Percentiles rank a stretch among this genome's conserved stretches.
These are phyloP conservation scores for Pleurotus platypus DNA, from an alignment of 768 basidiomycete species.

Conservation along the genomic window DNA sequence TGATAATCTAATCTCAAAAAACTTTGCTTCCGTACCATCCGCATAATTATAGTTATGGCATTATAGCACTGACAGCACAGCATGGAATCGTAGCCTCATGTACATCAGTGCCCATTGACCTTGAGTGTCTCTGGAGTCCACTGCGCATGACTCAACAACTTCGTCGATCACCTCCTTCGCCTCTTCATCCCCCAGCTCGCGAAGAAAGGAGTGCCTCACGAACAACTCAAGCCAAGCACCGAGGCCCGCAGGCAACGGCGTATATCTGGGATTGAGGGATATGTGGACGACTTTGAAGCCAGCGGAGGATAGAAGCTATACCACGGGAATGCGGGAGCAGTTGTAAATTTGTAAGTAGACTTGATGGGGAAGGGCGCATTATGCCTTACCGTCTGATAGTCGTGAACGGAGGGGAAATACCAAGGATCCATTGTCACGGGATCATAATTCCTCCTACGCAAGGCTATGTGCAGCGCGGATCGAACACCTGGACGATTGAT, in stretches of 20 bases:
- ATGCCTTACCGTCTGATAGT: conserved; percentile 53
- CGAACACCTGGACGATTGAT: conserved; percentile 54
- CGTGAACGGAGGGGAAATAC: conserved; percentile 75
- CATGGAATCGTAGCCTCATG: conserved; percentile 62
- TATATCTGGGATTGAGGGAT: conserved; percentile 51
- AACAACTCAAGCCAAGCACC: conserved; percentile 71
- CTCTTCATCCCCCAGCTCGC: conserved; percentile 45
- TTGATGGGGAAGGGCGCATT: neutral
- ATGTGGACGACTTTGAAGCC: conserved; percentile 58
- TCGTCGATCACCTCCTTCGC: conserved; percentile 60
- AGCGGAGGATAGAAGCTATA: conserved; percentile 49
- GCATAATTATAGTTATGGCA: too few species aligned
- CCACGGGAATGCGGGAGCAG: neutral
- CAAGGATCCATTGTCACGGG: conserved; percentile 69
- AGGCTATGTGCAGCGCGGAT: conserved; percentile 48
- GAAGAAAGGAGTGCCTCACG: conserved; percentile 56
- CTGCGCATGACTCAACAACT: conserved; percentile 50
- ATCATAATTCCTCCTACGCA: conserved; percentile 52
- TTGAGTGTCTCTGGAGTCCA: conserved; percentile 54
- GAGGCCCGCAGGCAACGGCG: conserved; percentile 48
- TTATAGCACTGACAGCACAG: conserved; percentile 26
- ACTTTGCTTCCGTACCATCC: too few species aligned
- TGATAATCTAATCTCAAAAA: too few species aligned
- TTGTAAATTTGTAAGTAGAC: too few species aligned
- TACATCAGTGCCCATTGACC: conserved; percentile 75